These are phyloP conservation scores for Talaromyces sp. DNA, from an alignment of 2,329 filamentous ascomycete species.

Conservation along the genomic window DNA sequence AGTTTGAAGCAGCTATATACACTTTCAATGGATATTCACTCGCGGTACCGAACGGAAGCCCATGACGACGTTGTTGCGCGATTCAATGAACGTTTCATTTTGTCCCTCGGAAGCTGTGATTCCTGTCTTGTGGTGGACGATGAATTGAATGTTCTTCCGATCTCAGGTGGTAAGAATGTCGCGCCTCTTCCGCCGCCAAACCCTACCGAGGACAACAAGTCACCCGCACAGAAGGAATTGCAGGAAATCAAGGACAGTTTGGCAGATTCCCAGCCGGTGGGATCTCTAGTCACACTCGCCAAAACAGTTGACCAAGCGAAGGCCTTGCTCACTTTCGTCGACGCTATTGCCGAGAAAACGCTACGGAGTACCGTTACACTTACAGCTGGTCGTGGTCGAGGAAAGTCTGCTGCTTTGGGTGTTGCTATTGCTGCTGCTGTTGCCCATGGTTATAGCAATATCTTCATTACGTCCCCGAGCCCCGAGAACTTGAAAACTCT, in stretches of 20 bases:
- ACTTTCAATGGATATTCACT: constrained; percentile 96
- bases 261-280: constrained; percentile 80
- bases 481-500: constrained; percentile 98
- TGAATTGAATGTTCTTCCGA: constrained; percentile 93
- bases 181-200: constrained; percentile 76
- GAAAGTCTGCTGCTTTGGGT: constrained; percentile 94
- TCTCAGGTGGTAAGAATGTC: constrained; percentile 91
- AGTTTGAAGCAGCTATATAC: constrained; percentile 97
- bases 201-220: constrained; percentile 68
- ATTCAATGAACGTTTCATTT: constrained; percentile 96
- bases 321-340: constrained; percentile 92
- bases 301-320: constrained; percentile 95
- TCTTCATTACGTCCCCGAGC: constrained; percentile 97
- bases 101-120: constrained; percentile 92
- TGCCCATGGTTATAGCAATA: constrained; percentile 96
- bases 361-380: constrained; percentile 88
- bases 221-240: constrained; percentile 70
- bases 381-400: constrained; percentile 89
- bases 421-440: constrained; percentile 91
- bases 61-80: constrained; percentile 91
- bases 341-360: constrained; percentile 94
- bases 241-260: constrained; percentile 84
- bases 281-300: constrained; percentile 77
- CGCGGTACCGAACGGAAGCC: constrained; percentile 92
- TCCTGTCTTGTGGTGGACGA: constrained; percentile 95